A percentile compares a stretch with the other conserved stretches of the same genome.
These are phyloP conservation scores for Symbiotaphrina buchneri DNA, from an alignment of 495 filamentous ascomycete species.

Conservation along the genomic window DNA sequence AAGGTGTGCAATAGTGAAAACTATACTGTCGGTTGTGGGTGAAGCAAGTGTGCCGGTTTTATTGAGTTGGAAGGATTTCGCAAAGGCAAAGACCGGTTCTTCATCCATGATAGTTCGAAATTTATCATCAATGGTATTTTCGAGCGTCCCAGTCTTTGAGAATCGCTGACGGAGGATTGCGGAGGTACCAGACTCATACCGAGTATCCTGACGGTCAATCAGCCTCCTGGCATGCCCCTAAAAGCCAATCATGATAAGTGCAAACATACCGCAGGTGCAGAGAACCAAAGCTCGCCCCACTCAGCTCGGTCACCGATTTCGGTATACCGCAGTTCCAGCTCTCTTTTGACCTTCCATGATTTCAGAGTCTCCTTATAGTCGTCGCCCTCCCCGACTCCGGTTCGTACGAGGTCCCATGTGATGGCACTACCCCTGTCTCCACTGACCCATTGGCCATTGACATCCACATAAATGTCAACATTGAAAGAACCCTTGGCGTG, in stretches of 20 bases:
- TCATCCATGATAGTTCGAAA: conserved; percentile 61
- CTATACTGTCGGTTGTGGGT: conserved; percentile 24
- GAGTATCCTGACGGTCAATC: conserved; percentile 19
- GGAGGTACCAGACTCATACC: conserved; percentile 51
- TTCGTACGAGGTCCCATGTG: conserved; percentile 32
- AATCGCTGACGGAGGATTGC: conserved; percentile 47
- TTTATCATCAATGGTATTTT: conserved; percentile 36
- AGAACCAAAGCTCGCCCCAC: conserved; percentile 75
- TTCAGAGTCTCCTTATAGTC: conserved; percentile 20
- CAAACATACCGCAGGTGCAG: conserved; percentile 31
- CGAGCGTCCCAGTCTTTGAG: conserved; percentile 39
- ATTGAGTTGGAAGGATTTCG: conserved; percentile 46
- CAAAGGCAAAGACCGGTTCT: conserved; percentile 80
- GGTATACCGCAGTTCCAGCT: conserved; percentile 42
- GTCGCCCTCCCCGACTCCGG: conserved; percentile 8
- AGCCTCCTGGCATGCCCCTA: background rate
- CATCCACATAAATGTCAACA: conserved; percentile 67
- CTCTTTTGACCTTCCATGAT: conserved; percentile 40
- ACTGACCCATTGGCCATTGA: conserved; percentile 80
- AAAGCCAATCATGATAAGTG: background rate
- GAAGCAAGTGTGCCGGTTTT: conserved; percentile 8
- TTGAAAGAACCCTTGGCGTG: conserved; percentile 46
- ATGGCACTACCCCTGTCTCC: conserved; percentile 46
- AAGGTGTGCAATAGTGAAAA: conserved; percentile 66
- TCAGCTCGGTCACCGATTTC: conserved; percentile 60